Evolutionary conservation across 306 rosid genomes (phyloP), one percentile per base, ranked within the genome.

Genomic region (Quercus mongolica): DNA sequence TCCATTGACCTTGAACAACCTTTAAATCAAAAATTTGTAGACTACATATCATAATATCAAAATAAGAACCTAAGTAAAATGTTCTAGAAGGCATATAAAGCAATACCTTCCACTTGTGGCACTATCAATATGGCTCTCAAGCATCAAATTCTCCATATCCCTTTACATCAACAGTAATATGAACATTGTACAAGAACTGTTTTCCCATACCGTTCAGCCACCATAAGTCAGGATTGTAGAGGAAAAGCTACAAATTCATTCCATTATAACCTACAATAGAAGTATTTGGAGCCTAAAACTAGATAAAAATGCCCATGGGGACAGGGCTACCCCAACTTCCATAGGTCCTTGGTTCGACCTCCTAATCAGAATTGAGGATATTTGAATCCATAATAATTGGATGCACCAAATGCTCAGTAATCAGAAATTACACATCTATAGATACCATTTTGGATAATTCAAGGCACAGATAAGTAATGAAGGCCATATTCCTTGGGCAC

Each of bases 131-230:
- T 85, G 52, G 86, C 97, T 92, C 83, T 88, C 95, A 94, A 7
- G 87, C 83, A 85, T 94, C 97, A 74, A 95, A 94, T 87, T 94
- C 94, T 59, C 97, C 98, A 75, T 74, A 83, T 74, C 89, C 97
- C 81, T 91, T 85, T 71, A 91, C 94, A 75, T 94, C 94, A 35
- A 92, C 49, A 82, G 71, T 81, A 74, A 94, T 81, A 64, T 71
- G 84, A 76, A 92, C 97, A 25, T 84, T 83, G 82, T 94, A 92
- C 84, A 92, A 74, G 77, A 88, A 81, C 82, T 94, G 97, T 80
- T 92, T 92, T 64, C 98, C 98, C 98, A 92, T 92, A 78, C 97
- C 94, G 68, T 92, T 94, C 17, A 94, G 98, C 97, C 98, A 94
- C 97, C 98, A 94, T 75, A 94, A 86, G 84, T 91, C 80, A 65